Base-by-base conservation (phyloP, 371 early-diverging fungal genomes). In the Blastocladiella emersonii region DNA sequence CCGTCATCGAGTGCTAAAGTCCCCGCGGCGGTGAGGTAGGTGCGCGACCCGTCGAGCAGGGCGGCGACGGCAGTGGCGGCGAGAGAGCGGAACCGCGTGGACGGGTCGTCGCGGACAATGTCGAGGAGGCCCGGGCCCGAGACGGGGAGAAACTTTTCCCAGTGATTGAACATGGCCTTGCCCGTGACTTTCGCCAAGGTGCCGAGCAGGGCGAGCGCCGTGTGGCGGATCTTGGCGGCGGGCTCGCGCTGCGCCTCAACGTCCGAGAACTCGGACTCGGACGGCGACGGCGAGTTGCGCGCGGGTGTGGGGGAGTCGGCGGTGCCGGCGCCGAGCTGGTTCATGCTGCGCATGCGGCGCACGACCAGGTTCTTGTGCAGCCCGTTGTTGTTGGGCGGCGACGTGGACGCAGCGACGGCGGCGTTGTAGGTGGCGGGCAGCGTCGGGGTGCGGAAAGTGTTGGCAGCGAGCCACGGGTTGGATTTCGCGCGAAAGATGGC, bases 61-160 rank as follows among this genome's bases (percentile, higher is more conserved):
- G 34, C 37, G 17, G 37, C 59, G 15, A 36, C 0, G 0, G n/a
- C 37, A 8, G 12, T 12, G 4, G 43, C 37, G 6, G 41, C 59
- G 8, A 43, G 23, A 7, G 37, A 10, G 2, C 59, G 59, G 25
- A 37, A 12, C 25, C 44, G 37, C n/a, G 37, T n/a, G 1, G 25
- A 30, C 0, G 59, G 36, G 12, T 59, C 59, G 34, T 12, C 25
- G 17, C 8, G 1, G 25, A 59, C 10, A 1, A 37, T 15, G 32
- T 12, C 37, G n/a, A 59, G 59, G 15, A 59, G 12, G 21, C 4
- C 27, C 37, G 4, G 17, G 12, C 25, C 21, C 59, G 3, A n/a
- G n/a, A n/a, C n/a, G n/a, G n/a, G n/a, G n/a, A 59, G 30, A 25
- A 59, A 43, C 44, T 59, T 59, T 8, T 59, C 41, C 59, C 59